Base-by-base conservation (phyloP, 257 asterid species). In the Solanum raphanifolium region DNA sequence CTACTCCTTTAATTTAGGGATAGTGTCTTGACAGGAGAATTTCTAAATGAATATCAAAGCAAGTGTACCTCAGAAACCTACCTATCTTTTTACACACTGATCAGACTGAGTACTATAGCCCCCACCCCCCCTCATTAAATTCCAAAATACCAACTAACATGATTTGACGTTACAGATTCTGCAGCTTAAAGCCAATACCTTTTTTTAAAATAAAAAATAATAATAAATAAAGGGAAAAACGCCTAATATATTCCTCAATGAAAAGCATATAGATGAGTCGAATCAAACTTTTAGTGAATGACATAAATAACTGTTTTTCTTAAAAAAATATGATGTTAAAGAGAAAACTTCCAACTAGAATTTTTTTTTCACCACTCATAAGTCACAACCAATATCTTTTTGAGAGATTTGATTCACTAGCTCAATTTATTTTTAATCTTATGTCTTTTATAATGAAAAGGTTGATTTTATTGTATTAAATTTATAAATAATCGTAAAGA, bases 131-230 rank as follows among this genome's bases (percentile, higher is more conserved):
- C 46, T 58, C 90, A 78, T 86, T 88, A 87, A 46, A 68, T 85
- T 83, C 79, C 90, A 87, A 73, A 88, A 81, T 68, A 39, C 87
- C 90, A 87, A 86, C 62, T 4, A n/a, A 76, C 89, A 84, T 72
- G 93, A 91, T 88, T 91, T 88, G 93, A 91, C 92, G n/a, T 87
- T 84, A 87, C 93, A 88, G 93, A 89, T 91, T 88, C 91, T 21
- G 78, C 84, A 69, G 69, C 83, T 69, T 66, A 27, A 34, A 27
- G 34, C 89, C 88, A 2, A 69, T 69, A 86, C 76, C 76, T 4
- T 62, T 55, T 55, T 55, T 55, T 2, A 41, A 46, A 46, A 46
- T 48, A 5, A 16, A 52, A 52, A 6, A 52, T 4, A 46, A 13
- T 1, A 13, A 46, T 4, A 13, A 5, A 13, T 5, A 13, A 46